Evolutionary conservation across 208 protist genomes (phyloP).

Genomic region (Angomonas deanei): DNA sequence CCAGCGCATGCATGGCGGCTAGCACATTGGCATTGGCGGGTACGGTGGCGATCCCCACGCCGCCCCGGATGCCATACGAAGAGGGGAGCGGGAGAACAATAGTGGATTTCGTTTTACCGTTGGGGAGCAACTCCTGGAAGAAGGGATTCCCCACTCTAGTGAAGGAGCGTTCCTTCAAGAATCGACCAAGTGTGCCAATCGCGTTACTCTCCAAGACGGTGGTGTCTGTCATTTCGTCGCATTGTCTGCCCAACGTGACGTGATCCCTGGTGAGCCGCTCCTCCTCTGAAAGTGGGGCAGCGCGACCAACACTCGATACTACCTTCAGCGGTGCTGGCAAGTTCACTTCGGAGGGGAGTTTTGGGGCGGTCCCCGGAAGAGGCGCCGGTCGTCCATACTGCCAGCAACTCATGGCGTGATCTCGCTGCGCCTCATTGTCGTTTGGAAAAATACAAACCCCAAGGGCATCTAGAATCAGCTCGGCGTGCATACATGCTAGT

Average conservation of each 20-base stretch:
- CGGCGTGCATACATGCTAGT: constrained; percentile 86
- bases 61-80: constrained; percentile 72
- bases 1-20: constrained; percentile 82
- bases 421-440: constrained; percentile 49
- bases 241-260: constrained; percentile 41
- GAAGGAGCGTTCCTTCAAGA: constrained; percentile 25
- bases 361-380: constrained; percentile 34
- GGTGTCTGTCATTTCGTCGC: constrained; percentile 55
- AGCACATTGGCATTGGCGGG: constrained; percentile 46
- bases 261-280: constrained; percentile 68
- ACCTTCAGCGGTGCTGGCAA: constrained; percentile 63
- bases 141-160: constrained; percentile 52
- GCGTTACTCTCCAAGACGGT: constrained; percentile 31
- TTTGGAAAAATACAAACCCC: constrained; percentile 50
- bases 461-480: constrained; percentile 76
- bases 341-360: constrained; percentile 42
- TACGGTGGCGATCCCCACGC: constrained; percentile 61
- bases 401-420: constrained; percentile 72
- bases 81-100: constrained; percentile 72
- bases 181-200: constrained; percentile 35
- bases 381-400: constrained; percentile 69
- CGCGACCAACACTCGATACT: too few species aligned
- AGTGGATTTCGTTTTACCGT: constrained; percentile 43
- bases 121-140: constrained; percentile 40
- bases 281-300: constrained; percentile 43